Conservation (phyloP, 176 grass and related monocot genomes). For the Thalia dealbata region DNA sequence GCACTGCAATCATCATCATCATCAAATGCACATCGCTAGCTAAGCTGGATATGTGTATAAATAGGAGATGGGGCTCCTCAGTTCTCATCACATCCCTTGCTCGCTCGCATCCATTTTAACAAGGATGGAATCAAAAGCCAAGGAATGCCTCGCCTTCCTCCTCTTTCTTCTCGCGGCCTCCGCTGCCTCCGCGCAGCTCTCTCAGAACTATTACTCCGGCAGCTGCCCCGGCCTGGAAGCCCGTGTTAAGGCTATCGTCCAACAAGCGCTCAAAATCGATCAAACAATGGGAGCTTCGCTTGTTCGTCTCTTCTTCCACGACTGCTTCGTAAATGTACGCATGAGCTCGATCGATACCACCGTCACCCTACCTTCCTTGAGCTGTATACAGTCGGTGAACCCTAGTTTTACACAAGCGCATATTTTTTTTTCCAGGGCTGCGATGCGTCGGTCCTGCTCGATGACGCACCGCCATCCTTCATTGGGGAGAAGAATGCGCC, state of each 20-base stretch:
- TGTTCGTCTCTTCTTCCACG: conserved; percentile 9
- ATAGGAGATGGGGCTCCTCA: too few relatives aligned
- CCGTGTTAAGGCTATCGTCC: conserved; percentile 31
- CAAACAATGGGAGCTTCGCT: conserved; percentile 37
- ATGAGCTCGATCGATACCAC: too few relatives aligned
- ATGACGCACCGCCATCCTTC: conserved; percentile 24
- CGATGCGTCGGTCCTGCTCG: conserved; percentile 52
- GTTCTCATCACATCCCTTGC: too few relatives aligned
- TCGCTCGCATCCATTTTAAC: too few relatives aligned
- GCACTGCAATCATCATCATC: too few relatives aligned
- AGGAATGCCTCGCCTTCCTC: conserved; percentile 16
- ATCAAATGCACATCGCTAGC: too few relatives aligned
- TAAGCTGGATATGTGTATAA: too few relatives aligned
- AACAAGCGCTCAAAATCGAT: conserved; percentile 26
- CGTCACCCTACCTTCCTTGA: too few relatives aligned
- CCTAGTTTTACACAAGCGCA: too few relatives aligned
- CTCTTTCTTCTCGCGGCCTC: conserved; percentile 8
- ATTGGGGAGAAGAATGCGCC: conserved; percentile 39
- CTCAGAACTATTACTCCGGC: conserved; percentile 36
- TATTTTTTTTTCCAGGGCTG: conserved; percentile 27
- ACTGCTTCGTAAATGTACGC: conserved; percentile 9
- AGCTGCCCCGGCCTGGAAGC: conserved; percentile 38
- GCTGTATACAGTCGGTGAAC: too few relatives aligned
- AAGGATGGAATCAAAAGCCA: conserved; percentile 1
- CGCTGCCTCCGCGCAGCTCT: conserved; percentile 35